Conservation (phyloP, 352 stramenopile species). For the Phytophthora chlamydospora region DNA sequence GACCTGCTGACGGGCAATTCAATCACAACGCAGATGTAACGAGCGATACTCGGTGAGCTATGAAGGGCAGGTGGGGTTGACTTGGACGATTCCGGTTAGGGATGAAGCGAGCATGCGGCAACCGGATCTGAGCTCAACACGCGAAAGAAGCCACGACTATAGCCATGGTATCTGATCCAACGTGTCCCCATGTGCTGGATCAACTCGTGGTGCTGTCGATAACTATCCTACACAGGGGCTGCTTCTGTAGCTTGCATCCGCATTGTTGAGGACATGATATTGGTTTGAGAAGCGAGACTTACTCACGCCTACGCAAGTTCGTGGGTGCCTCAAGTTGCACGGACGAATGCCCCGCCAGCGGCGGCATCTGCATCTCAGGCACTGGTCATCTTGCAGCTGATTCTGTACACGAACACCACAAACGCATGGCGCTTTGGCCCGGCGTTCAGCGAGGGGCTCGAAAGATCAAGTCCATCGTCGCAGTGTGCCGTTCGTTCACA, state of each 20-base stretch:
- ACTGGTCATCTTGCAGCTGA: background rate
- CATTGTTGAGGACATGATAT: background rate
- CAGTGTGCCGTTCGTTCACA: background rate
- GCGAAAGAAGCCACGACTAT: background rate
- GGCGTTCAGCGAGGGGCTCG: background rate
- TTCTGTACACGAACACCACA: background rate
- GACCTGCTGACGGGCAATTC: background rate
- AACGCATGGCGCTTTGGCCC: background rate
- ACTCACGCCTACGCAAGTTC: conserved; percentile 3
- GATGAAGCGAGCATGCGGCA: conserved; percentile 8
- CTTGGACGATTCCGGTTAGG: conserved; percentile 7
- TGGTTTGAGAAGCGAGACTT: background rate
- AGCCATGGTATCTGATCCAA: background rate
- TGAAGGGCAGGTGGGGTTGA: background rate
- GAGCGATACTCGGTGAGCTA: too few relatives aligned
- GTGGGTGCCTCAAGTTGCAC: background rate
- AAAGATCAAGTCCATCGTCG: conserved; percentile 5
- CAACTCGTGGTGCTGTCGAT: background rate
- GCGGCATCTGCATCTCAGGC: background rate
- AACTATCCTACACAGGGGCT: too few relatives aligned
- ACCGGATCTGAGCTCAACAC: conserved; percentile 2
- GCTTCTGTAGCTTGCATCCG: too few relatives aligned
- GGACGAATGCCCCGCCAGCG: too few relatives aligned
- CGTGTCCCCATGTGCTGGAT: conserved; percentile 5
- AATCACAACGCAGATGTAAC: too few relatives aligned